Evolutionary conservation across 169 alveolate species (phyloP), one percentile per base, ranked within the genome.

Genomic region (Cryptosporidium parvum): DNA sequence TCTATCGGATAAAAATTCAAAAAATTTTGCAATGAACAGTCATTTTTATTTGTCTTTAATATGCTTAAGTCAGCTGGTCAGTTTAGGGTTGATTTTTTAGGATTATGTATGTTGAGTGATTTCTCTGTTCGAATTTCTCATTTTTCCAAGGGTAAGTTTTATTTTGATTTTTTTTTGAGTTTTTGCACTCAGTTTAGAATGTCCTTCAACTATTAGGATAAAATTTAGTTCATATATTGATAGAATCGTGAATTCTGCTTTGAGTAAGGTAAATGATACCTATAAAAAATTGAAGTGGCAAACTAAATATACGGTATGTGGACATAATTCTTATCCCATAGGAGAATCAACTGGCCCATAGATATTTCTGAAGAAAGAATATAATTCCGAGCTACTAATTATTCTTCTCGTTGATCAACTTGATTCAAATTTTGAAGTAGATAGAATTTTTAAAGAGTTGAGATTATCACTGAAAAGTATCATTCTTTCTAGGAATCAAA

Each of bases 81-180:
- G n/a, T 39, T 0, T 29, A 71, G 48, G 52, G 85, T 48, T 71
- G 31, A 51, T 33, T 71, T 31, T 71, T 35, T 71, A 8, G 85
- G 85, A 51, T 29, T 52, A n/a, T 51, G 51, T 51, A 51, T 31
- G 21, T 3, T 71, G 16, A 71, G 69, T 23, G 26, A 71, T 21
- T 42, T 33, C 52, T 37, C 42, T 2, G 21, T 52, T 48, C 26
- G 85, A 26, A 33, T 44, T 35, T 51, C 85, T 21, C 33, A 71
- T 29, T 71, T 71, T 35, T 7, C 33, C 6, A 51, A 71, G 21
- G 85, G 85, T 56, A 71, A 71, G 65, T 71, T 71, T 12, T 8
- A 12, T 71, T 16, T 48, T 35, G 53, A 14, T 14, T 48, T 44
- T 31, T 16, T 35, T 44, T 1, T 31, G 44, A 14, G 29, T 26